Base-by-base conservation (phyloP, 2,329 filamentous ascomycete species). In the Parafenestella ontariensis region DNA sequence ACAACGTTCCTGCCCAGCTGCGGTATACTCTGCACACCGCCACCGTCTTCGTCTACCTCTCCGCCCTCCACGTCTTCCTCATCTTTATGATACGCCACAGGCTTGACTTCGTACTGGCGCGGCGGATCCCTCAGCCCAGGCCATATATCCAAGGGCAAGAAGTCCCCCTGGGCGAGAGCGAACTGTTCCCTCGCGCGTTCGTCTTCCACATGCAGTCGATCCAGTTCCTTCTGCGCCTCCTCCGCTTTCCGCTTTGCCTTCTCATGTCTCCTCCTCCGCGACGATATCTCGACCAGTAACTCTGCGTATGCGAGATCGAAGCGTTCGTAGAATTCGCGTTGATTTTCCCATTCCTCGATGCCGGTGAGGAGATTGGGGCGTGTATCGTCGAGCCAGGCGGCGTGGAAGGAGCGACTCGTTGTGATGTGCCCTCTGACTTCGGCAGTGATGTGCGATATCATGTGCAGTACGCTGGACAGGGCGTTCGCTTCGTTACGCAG, bases 141-240 rank as follows among this genome's bases (percentile, higher is more conserved):
- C 92, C 92, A 97, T 20, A 97, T 85, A 72, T 97, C 92, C 0
- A 89, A 88, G 0, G 95, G 95, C 10, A 99, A 77, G 71, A 87
- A 96, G 60, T 96, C 91, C 7, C 92, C 93, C 11, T 95, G 88
- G 39, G 96, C 89, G 24, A 88, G 82, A 29, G 90, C 85, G 73
- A 99, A 98, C 0, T 84, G 80, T 59, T 96, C 89, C 33, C 95
- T 83, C 58, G 92, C 87, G 36, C 81, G 81, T 51, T 85, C 64
- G 73, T 99, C 95, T 11, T 86, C 78, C 11, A 90, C 85, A 57
- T 90, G 86, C 9, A 98, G 79, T 69, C 86, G 87, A 54, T 93
- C 87, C 8, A 97, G 83, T 62, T 88, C 89, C 54, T 89, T 86
- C 71, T 88, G 87, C 1, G 94, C 91, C 66, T 93, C 92, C 56